Percentiles rank a stretch among this genome's conserved stretches.
These are phyloP conservation scores for Fraxinus latifolia DNA, from an alignment of 305 asterid genomes.

Conservation along the genomic window DNA sequence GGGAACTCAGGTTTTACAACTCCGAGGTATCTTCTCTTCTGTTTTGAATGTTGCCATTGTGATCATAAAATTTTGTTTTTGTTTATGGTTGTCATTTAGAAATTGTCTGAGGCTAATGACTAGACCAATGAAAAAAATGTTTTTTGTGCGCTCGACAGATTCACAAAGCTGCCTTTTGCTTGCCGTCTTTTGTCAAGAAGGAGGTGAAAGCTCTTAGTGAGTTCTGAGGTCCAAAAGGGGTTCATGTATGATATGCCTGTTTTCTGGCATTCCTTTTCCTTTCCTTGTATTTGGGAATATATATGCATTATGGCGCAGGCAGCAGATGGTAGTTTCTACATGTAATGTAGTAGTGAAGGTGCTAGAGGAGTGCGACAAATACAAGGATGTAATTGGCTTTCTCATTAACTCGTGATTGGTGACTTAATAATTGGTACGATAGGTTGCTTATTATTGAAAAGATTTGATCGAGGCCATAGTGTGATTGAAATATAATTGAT, in stretches of 20 bases:
- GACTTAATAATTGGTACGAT: background rate
- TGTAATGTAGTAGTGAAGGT: background rate
- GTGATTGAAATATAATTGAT: background rate
- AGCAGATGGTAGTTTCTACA: background rate
- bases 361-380: background rate
- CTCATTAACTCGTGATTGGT: background rate
- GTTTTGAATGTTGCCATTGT: background rate
- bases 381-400: background rate
- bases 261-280: background rate
- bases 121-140: background rate
- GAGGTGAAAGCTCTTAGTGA: constrained; percentile 67
- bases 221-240: constrained; percentile 1
- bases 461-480: background rate
- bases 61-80: background rate
- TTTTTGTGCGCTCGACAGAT: constrained; percentile 44
- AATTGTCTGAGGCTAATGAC: background rate
- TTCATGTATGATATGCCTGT: background rate
- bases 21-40: constrained; percentile 60
- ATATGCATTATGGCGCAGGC: background rate
- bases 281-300: background rate
- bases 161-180: constrained; percentile 81
- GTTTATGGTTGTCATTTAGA: background rate
- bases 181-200: constrained; percentile 80
- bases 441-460: background rate
- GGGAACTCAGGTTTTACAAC: constrained; percentile 75